These are phyloP conservation scores for Arabidopsis arenosa DNA, from an alignment of 345 rosid species.

Conservation along the genomic window DNA sequence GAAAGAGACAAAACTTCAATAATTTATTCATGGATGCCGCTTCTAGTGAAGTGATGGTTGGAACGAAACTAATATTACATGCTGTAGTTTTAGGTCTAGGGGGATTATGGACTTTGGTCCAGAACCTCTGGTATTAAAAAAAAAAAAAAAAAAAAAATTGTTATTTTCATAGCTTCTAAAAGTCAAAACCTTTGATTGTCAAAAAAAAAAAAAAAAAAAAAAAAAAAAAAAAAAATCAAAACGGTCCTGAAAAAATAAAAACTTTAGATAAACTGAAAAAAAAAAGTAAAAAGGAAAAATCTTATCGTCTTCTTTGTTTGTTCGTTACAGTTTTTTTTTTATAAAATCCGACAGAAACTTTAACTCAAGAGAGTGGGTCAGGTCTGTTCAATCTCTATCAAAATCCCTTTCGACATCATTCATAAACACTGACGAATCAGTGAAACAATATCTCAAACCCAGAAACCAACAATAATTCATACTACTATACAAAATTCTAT, in stretches of 20 bases:
- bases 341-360: slow-evolving; percentile 25
- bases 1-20: no score
- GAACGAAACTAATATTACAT: no score
- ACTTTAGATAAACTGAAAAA: background rate
- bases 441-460: slow-evolving; percentile 27
- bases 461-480: slow-evolving; percentile 18
- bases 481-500: background rate
- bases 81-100: no score
- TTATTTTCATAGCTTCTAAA: no score
- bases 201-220: no score
- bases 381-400: slow-evolving; percentile 34
- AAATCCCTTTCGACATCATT: slow-evolving; percentile 13
- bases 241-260: slow-evolving; percentile 18
- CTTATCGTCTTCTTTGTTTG: slow-evolving; percentile 18
- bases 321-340: slow-evolving; percentile 18
- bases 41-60: no score
- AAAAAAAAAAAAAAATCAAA: no score
- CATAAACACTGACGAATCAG: slow-evolving; percentile 31
- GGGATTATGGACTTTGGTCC: no score
- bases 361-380: background rate
- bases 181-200: no score
- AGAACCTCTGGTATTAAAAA: no score
- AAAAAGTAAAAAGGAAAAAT: background rate
- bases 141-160: no score
- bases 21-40: no score